Evolutionary conservation across 192 early-diverging fungal genomes (phyloP), one percentile per base, ranked within the genome.

Genomic region (Chytriomyces confervae): DNA sequence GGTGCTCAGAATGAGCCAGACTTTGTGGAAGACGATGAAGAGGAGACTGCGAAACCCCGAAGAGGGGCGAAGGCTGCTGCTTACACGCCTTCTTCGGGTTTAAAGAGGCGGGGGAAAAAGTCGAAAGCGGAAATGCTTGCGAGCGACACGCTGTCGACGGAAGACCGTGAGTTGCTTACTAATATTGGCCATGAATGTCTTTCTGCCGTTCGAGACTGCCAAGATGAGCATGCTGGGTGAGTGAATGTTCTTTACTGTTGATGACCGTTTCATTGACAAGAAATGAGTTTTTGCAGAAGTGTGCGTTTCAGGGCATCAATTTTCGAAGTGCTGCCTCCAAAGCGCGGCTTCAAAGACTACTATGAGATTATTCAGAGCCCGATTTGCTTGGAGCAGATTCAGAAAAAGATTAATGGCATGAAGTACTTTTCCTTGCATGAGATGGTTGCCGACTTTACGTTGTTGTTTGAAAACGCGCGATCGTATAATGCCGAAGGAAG

Each of bases 381-480:
- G 8, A 95, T 95, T 63, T 90, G 92, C 6, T 87, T 97, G 87
- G 87, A 91, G 43, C 87, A 86, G 29, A 97, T 97, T 77, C 88
- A 93, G 62, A 85, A 87, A 77, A 85, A 89, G 44, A 89, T 94
- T 65, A 88, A 75, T n/a, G 66, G 71, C 1, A n/a, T 61, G 24
- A 10, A 60, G 45, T 83, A 98, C 79, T 75, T 77, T 43, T 89
- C 85, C 13, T 79, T 96, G 46, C 83, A 86, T 11, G 89, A 90
- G 47, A 94, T 96, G 72, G 87, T 91, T 79, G 79, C 80, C 9
- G 97, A 98, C 81, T 89, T 96, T 75, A 79, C 84, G 23, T 80
- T 90, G 63, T 91, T 98, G 86, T 95, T 95, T 79, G 87, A 92
- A 71, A 98, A 98, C 79, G 97, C 97, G 7, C 92, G 89, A 70